These are phyloP conservation scores for Tolypocladium inflatum DNA, from an alignment of 2,329 filamentous ascomycete genomes.

Conservation along the genomic window DNA sequence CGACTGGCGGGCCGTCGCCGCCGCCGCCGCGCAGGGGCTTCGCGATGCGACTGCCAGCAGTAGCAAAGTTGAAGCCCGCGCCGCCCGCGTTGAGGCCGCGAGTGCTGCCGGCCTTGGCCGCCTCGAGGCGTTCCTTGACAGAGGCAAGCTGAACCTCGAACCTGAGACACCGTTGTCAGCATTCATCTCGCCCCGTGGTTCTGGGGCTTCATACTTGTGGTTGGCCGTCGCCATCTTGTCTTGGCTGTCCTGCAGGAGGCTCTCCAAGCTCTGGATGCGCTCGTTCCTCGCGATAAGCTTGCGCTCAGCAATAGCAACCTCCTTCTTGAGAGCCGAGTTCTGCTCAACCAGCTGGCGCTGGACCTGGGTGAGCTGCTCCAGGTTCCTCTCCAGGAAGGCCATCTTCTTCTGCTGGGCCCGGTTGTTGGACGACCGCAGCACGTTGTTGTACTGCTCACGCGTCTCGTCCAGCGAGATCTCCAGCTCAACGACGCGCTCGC, in stretches of 20 bases:
- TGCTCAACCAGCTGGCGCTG: constrained; percentile 97
- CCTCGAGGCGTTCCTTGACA: constrained; percentile 95
- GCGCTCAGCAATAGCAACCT: constrained; percentile 95
- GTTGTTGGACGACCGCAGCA: constrained; percentile 92
- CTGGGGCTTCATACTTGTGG: constrained; percentile 64
- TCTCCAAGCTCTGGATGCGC: constrained; percentile 89
- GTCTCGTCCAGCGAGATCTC: constrained; percentile 97
- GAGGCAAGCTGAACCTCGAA: constrained; percentile 96
- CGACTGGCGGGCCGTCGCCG: constrained; percentile 31
- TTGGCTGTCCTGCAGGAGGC: constrained; percentile 88
- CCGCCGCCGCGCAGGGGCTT: constrained; percentile 59
- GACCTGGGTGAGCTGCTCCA: constrained; percentile 95
- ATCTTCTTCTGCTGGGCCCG: constrained; percentile 99
- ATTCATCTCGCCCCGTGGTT: too few species aligned
- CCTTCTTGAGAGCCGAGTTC: constrained; percentile 95
- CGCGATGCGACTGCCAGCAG: constrained; percentile 56
- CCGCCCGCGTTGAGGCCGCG: constrained; percentile 64
- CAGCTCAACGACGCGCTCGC: constrained; percentile 93
- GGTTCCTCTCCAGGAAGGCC: constrained; percentile 95
- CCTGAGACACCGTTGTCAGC: constrained; percentile 33
- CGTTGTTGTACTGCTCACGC: constrained; percentile 97
- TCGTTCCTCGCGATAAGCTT: constrained; percentile 96
- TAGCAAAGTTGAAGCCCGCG: constrained; percentile 62
- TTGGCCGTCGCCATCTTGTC: constrained; percentile 97
- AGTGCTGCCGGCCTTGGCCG: constrained; percentile 85